A percentile compares a stretch with the other conserved stretches of the same genome.
phyloP scores from a whole-genome alignment of 192 early-diverging fungal species.

The Piromyces sp. region DNA sequence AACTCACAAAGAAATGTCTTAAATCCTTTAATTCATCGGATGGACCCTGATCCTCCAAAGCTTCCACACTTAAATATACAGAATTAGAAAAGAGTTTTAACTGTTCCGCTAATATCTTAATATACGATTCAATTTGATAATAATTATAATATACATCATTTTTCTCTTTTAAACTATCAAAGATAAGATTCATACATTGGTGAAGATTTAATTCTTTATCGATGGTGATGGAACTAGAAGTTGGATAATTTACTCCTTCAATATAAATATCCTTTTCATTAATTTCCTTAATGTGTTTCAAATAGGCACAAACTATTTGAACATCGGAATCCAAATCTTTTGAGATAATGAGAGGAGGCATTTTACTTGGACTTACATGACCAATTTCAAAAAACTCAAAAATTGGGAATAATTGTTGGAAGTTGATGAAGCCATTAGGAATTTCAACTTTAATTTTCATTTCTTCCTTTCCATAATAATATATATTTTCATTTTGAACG shows the following conservation, averaged over 20 bases:
- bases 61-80: background rate
- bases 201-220: too few relatives aligned
- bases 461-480: background rate
- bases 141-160: background rate
- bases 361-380: background rate
- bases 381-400: background rate
- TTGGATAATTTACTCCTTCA: background rate
- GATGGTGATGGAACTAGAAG: background rate
- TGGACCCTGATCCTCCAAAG: background rate
- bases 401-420: background rate
- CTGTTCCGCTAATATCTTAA: background rate
- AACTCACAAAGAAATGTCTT: background rate
- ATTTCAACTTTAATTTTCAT: background rate
- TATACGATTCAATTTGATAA: background rate
- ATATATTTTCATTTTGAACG: background rate
- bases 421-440: background rate
- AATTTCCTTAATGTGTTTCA: background rate
- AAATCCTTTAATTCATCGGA: background rate
- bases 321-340: background rate
- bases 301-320: background rate
- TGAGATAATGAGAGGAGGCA: background rate
- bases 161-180: too few relatives aligned
- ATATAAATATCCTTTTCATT: background rate
- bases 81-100: background rate
- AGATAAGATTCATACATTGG: too few relatives aligned